phyloP scores from a whole-genome alignment of 441 rosid species.

The Sinapis alba region DNA sequence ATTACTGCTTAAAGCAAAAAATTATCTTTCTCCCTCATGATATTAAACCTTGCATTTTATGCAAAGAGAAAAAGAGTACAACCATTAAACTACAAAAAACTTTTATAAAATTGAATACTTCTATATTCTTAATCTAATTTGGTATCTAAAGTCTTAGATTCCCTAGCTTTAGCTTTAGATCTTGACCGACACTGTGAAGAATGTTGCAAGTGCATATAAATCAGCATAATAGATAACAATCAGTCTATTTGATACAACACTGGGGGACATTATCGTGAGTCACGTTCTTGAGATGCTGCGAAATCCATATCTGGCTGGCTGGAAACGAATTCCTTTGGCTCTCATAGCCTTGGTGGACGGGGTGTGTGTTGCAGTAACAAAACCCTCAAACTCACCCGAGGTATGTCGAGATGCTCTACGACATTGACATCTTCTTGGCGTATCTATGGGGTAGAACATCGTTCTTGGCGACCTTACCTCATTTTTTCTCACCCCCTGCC shows the following conservation, averaged over 20 bases:
- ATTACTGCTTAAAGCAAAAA: too few relatives aligned
- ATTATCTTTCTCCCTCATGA: too few relatives aligned
- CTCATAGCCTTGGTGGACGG: not conserved
- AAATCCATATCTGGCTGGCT: not conserved
- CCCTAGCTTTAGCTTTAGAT: too few relatives aligned
- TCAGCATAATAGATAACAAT: too few relatives aligned
- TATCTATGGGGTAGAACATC: not conserved
- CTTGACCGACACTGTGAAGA: too few relatives aligned
- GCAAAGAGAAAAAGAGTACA: too few relatives aligned
- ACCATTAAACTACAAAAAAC: too few relatives aligned
- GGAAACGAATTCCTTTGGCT: not conserved
- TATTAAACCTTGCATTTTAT: too few relatives aligned
- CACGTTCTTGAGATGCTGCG: not conserved
- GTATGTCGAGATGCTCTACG: not conserved
- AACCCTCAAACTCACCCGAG: not conserved
- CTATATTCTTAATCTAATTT: too few relatives aligned
- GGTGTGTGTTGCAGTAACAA: not conserved
- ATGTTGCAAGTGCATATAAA: too few relatives aligned
- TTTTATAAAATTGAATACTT: too few relatives aligned
- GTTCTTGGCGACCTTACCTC: not conserved
- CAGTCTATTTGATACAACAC: not conserved
- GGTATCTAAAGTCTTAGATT: too few relatives aligned
- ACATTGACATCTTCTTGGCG: not conserved
- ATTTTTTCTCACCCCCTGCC: not conserved
- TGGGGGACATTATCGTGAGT: not conserved